Percentiles rank a stretch among this genome's conserved stretches.
Conservation (phyloP, 441 rosid species). For the Isatis lusitanica region DNA sequence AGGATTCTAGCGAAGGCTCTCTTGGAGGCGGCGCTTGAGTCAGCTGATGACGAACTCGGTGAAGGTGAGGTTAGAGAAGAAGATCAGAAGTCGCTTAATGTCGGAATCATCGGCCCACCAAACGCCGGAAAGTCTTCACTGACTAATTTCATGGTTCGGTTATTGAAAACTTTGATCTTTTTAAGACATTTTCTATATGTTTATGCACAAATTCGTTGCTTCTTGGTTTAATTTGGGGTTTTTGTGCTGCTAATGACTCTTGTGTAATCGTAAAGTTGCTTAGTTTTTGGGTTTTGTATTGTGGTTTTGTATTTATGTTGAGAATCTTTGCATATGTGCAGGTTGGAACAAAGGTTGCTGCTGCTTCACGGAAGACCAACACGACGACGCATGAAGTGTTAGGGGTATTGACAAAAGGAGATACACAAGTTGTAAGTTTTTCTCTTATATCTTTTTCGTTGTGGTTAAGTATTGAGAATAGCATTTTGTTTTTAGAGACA, state of each 20-base stretch:
- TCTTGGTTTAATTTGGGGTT: not conserved
- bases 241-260: not conserved
- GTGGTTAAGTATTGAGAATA: not conserved
- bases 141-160: slow-evolving; percentile 75
- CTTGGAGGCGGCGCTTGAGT: slow-evolving; percentile 71
- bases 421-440: slow-evolving; percentile 75
- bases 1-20: slow-evolving; percentile 73
- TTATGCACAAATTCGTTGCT: not conserved
- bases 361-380: slow-evolving; percentile 94
- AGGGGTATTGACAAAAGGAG: slow-evolving; percentile 80
- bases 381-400: slow-evolving; percentile 94
- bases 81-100: slow-evolving; percentile 87
- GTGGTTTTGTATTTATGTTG: not conserved
- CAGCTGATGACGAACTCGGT: slow-evolving; percentile 63
- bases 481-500: not conserved
- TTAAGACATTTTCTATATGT: not conserved
- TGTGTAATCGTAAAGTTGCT: not conserved
- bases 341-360: slow-evolving; percentile 94
- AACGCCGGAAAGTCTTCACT: slow-evolving; percentile 92
- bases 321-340: slow-evolving; percentile 27
- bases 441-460: not conserved
- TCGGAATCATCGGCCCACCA: slow-evolving; percentile 95
- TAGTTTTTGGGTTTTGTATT: not conserved
- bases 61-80: slow-evolving; percentile 77
- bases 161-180: not conserved